These are phyloP conservation scores for Cercophora samala DNA, from an alignment of 495 filamentous ascomycete genomes.

Conservation along the genomic window DNA sequence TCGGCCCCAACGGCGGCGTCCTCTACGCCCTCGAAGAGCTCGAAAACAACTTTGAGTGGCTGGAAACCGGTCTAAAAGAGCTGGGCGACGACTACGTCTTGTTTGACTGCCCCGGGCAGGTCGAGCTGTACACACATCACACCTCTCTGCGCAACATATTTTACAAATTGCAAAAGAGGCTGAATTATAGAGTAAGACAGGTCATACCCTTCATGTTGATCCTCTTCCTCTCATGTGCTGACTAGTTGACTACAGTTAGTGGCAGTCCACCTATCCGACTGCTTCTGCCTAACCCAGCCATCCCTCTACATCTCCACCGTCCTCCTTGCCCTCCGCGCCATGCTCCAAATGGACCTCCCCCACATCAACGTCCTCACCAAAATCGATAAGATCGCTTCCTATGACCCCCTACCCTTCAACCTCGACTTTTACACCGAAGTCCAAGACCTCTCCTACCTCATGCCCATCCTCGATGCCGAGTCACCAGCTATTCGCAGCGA, in stretches of 20 bases:
- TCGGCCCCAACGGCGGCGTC: constrained; percentile 90
- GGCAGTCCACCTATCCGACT: constrained; percentile 85
- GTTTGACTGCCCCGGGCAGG: constrained; percentile 95
- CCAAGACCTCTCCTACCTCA: constrained; percentile 82
- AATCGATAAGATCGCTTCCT: constrained; percentile 81
- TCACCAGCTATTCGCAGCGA: constrained; percentile 52
- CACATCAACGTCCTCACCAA: constrained; percentile 96
- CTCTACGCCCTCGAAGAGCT: constrained; percentile 94
- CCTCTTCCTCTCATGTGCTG: constrained; percentile 10
- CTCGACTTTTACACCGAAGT: constrained; percentile 97
- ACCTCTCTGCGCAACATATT: constrained; percentile 86
- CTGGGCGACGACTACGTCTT: constrained; percentile 87
- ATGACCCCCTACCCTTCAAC: constrained; percentile 83
- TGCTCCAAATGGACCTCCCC: constrained; percentile 96
- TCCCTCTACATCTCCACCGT: constrained; percentile 93
- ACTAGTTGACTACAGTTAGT: constrained; percentile 61
- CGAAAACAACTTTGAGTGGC: constrained; percentile 86
- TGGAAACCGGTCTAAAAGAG: constrained; percentile 72
- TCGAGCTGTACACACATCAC: constrained; percentile 95
- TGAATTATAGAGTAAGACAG: constrained; percentile 78
- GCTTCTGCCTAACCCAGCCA: constrained; percentile 83
- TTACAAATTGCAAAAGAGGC: constrained; percentile 72
- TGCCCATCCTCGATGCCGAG: constrained; percentile 68
- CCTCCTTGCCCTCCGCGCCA: constrained; percentile 85
- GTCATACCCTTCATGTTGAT: constrained; percentile 15